Base-by-base conservation (phyloP, 495 filamentous ascomycete genomes). In the Penicillium cinerascens region DNA sequence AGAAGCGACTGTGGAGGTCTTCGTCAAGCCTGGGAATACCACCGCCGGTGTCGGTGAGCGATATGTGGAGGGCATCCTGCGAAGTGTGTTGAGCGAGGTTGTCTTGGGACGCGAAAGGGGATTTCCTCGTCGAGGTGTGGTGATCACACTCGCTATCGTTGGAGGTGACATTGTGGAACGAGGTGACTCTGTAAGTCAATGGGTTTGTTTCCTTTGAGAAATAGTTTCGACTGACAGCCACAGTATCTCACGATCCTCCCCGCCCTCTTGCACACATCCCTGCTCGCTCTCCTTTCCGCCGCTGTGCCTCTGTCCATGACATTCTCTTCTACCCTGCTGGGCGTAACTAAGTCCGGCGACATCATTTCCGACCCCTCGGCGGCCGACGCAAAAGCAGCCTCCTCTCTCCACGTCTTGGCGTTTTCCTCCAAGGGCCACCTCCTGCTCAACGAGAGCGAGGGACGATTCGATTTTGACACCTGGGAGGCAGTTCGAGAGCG, bases 1-100 rank as follows among this genome's bases (percentile, higher is more conserved):
- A 69, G 91, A 96, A 72, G 89, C 93, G 21, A 84, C 84, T 44
- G 74, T 98, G 47, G 93, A 97, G 67, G 88, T 97, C 26, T 85
- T 91, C 65, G 82, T 98, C 57, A 85, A 92, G 65, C 92, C 92
- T 27, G 85, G 87, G 37, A 74, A 71, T 8, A 65, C 66, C 9
- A 68, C 68, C 1, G 80, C 79, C 53, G 91, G 91, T 44, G 87
- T 95, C 50, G 91, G 89, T 74, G 86, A 93, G 87, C 72, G 69
- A 73, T 61, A 70, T 57, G 59, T 67, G 44, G 68, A 71, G 54
- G 57, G 55, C 6, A 60, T 72, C 16, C 37, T 74, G 23, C 65
- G 65, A 17, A 59, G 42, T 29, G 51, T 70, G 44, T 53, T 73
- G 44, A 54, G 58, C 26, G 59, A 65, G 61, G 56, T 72, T 45